Evolutionary conservation across 1,284 basidiomycete species (phyloP), one percentile per base, ranked within the genome.

Genomic region (Microbotryum lychnidis-dioicae): DNA sequence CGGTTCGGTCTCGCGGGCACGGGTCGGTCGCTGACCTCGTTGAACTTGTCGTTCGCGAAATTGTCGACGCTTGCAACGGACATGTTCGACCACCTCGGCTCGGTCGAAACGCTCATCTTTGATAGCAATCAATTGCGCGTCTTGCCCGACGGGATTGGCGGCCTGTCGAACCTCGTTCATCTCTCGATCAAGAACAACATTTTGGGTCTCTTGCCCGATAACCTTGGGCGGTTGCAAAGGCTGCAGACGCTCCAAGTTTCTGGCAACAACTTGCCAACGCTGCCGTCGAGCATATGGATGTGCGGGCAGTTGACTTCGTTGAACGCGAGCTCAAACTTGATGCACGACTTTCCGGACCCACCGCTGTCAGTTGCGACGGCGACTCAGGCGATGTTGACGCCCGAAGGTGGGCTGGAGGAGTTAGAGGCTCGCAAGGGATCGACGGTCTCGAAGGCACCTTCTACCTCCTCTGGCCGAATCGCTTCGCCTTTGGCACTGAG

Each of bases 161-260:
- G 84, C 20, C 82, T 97, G 29, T 78, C 77, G 21, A 81, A 81
- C 58, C 83, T 99, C 29, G 80, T 84, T 68, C 79, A 78, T 1
- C 82, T 99, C 4, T 87, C 87, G 5, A 91, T 90, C 72, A 90
- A 89, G 52, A 91, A 97, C 75, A 98, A 97, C 75, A 82, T 87
- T 70, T 81, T 99, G 9, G 84, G 84, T 52, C 77, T 81, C 20
- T 79, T 98, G 0, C 96, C 96, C 0, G 76, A 80, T 18, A 84
- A 82, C 47, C 85, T 98, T 56, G 91, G 91, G 29, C 78, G 80
- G 20, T 79, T 98, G 58, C 82, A 84, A 74, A 84, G 83, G 57
- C 81, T 98, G n/a, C 82, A 85, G 67, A 78, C 77, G 4, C 80
- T 97, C 50, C 89, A 96, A 70, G 84, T 87, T 4, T 93, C 96